Evolutionary conservation across 495 filamentous ascomycete species (phyloP).

Genomic region (Neurospora sublineolata): DNA sequence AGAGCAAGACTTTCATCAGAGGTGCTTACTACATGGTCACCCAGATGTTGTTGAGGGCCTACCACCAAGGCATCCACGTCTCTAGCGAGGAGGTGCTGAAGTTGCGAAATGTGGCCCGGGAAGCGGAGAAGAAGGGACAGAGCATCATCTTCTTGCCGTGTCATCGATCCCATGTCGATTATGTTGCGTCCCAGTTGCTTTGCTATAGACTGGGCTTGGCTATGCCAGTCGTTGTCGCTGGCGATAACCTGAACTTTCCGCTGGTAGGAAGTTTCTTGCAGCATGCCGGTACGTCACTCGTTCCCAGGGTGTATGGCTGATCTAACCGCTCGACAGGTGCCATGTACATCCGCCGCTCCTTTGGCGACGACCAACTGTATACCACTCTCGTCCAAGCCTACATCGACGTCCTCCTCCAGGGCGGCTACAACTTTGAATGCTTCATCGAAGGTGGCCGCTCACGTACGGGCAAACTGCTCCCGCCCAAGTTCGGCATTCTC

Average conservation of each 20-base stretch:
- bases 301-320: background rate
- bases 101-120: constrained; percentile 65
- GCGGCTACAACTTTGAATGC: constrained; percentile 90
- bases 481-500: constrained; percentile 93
- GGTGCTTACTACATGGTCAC: constrained; percentile 82
- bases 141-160: constrained; percentile 93
- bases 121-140: constrained; percentile 76
- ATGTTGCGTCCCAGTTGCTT: constrained; percentile 84
- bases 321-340: constrained; percentile 42
- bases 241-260: constrained; percentile 93
- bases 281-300: constrained; percentile 54
- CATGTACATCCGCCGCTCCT: constrained; percentile 91
- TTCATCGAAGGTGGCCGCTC: constrained; percentile 93
- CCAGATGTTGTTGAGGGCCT: constrained; percentile 81
- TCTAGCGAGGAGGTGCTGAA: constrained; percentile 86
- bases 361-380: constrained; percentile 86
- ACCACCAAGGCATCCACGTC: constrained; percentile 96
- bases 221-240: constrained; percentile 85
- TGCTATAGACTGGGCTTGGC: constrained; percentile 87
- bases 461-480: constrained; percentile 82
- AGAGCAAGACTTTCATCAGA: constrained; percentile 85
- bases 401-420: constrained; percentile 81
- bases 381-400: constrained; percentile 86
- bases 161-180: constrained; percentile 90
- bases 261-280: constrained; percentile 82